Evolutionary conservation across 345 rosid species (phyloP), one percentile per base, ranked within the genome.

Genomic region (Stellera chamaejasme): DNA sequence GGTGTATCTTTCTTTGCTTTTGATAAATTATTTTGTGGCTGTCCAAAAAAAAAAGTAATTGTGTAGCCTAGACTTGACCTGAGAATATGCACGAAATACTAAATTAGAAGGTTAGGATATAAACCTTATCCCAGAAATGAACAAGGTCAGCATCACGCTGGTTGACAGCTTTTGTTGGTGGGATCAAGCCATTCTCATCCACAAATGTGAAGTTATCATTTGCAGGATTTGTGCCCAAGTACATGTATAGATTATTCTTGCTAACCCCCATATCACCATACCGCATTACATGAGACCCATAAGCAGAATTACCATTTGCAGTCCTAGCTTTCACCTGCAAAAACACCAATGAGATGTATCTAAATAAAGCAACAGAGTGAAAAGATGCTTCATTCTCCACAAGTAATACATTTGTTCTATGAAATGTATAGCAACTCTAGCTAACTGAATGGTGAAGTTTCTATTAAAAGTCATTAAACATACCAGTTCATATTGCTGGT

Each of bases 91-190:
- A 19, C 23, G 23, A 19, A 19, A 19, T 19, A 19, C 23, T 19
- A 1, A 19, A 19, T 19, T 19, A 32, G 39, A 8, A 8, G 9
- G 39, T 32, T 32, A 13, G 10, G 51, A 55, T 39, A 68, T 66
- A 56, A 60, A 93, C 99, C 96, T 93, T 93, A 53, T 78, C 80
- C 97, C 95, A 93, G 74, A 89, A 87, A 72, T 90, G 96, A 52
- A 90, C 80, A 52, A 93, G 87, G 80, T 93, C 99, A 13, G 97
- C 97, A 71, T 93, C 99, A 25, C 97, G 94, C 71, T 93, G 99
- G 79, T 82, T 93, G 57, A 87, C 90, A 70, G 78, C 87, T 74
- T 75, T 77, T 62, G 81, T 63, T 48, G 80, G 73, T 51, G 67
- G 81, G 60, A 61, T 77, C 63, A 94, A 64, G 64, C 88, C 76